Evolutionary conservation across 805 yeast genomes (phyloP).

Genomic region (Saccharomycopsis microspora): DNA sequence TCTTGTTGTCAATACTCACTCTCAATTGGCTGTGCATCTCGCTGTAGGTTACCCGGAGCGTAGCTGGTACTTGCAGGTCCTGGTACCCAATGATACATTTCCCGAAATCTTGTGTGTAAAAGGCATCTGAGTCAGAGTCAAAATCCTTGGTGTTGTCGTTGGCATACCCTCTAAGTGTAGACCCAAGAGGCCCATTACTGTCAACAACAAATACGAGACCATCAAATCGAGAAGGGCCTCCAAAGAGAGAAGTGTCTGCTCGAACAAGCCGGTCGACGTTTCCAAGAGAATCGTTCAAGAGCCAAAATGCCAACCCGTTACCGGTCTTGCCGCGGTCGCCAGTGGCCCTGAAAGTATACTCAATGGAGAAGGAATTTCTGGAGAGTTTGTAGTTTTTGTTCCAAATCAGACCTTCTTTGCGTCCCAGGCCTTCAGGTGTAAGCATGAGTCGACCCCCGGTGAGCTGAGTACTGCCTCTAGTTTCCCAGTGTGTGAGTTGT

Average conservation of each 20-base stretch:
- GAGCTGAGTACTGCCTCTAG: slow-evolving; percentile 28
- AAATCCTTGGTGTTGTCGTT: slow-evolving; percentile 43
- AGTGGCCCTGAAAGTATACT: slow-evolving; percentile 49
- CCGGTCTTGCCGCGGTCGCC: slow-evolving; percentile 37
- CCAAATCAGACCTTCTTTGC: slow-evolving; percentile 35
- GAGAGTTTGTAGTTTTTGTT: slow-evolving; percentile 22
- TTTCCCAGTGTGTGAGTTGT: slow-evolving; percentile 27
- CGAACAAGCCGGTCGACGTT: slow-evolving; percentile 17
- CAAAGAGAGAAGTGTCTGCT: slow-evolving; percentile 28
- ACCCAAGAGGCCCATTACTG: slow-evolving; percentile 33
- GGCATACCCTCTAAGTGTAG: slow-evolving; percentile 45
- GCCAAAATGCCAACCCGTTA: slow-evolving; percentile 52
- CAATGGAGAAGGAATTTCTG: slow-evolving; percentile 40
- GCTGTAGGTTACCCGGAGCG: slow-evolving; percentile 50
- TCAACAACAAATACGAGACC: slow-evolving; percentile 58
- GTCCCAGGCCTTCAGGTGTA: slow-evolving; percentile 29
- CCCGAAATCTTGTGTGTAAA: slow-evolving; percentile 33
- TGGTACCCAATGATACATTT: slow-evolving; percentile 49
- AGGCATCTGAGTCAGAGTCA: slow-evolving; percentile 17
- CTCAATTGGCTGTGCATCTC: slow-evolving; percentile 34
- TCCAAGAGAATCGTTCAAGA: slow-evolving; percentile 26
- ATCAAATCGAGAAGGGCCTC: slow-evolving; percentile 47
- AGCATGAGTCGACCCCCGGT: slow-evolving; percentile 43
- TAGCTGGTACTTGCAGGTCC: slow-evolving; percentile 59
- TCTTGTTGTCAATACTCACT: slow-evolving; percentile 60